Evolutionary conservation across 177 flowering plant genomes (phyloP).

Genomic region (Vitis hybrid): DNA sequence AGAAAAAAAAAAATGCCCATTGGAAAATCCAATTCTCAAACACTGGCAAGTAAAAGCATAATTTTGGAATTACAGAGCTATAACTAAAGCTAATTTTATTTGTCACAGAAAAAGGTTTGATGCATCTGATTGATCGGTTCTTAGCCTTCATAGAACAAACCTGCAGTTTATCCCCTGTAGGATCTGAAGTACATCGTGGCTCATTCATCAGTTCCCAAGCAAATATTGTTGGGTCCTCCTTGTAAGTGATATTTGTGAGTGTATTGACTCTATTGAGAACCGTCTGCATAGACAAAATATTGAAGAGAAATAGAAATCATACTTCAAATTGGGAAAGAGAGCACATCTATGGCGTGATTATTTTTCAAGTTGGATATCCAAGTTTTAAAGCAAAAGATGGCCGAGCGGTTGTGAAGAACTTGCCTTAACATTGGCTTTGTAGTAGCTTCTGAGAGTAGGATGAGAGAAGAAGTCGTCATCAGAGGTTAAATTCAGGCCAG

Average conservation of each 20-base stretch:
- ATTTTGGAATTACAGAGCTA: too few relatives aligned
- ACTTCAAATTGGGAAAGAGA: too few relatives aligned
- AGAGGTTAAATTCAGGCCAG: conserved; percentile 69
- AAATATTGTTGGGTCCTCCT: conserved; percentile 90
- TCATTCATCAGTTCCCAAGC: conserved; percentile 99
- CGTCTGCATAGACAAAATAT: conserved; percentile 31
- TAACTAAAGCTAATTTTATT: too few relatives aligned
- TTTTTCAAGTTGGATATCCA: too few relatives aligned
- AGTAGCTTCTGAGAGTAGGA: conserved; percentile 69
- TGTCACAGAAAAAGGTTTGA: too few relatives aligned
- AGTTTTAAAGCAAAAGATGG: too few relatives aligned
- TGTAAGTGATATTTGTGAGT: conserved; percentile 75
- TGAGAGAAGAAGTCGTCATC: conserved; percentile 92
- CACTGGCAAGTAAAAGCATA: too few relatives aligned
- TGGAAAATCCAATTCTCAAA: too few relatives aligned
- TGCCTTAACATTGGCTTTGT: conserved; percentile 84
- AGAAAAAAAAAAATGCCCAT: too few relatives aligned
- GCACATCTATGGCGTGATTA: too few relatives aligned
- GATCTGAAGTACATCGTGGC: conserved; percentile 81
- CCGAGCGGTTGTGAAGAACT: conserved; percentile 5
- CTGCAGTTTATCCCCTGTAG: conserved; percentile 81
- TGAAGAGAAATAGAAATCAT: too few relatives aligned
- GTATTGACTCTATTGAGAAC: conserved; percentile 86
- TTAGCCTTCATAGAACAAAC: conserved; percentile 27
- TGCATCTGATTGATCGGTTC: too few relatives aligned